These are phyloP conservation scores for Apiosordaria backusii DNA, from an alignment of 495 filamentous ascomycete species.

Conservation along the genomic window DNA sequence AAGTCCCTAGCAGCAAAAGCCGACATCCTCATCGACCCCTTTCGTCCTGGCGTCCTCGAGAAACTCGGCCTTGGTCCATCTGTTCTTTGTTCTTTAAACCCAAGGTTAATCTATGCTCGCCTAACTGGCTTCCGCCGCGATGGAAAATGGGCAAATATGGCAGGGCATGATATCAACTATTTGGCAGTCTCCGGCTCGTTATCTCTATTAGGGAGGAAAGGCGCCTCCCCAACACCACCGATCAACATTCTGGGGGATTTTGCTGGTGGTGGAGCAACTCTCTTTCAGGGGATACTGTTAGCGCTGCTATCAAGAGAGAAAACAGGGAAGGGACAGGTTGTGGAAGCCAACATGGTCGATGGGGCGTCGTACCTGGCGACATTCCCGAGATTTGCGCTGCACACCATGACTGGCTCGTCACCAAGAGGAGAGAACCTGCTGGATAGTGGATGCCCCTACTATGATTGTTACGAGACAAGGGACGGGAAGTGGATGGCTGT, in stretches of 20 bases:
- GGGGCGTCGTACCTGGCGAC: constrained; percentile 73
- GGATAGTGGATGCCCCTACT: constrained; percentile 82
- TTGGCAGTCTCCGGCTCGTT: constrained; percentile 82
- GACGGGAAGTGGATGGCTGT: constrained; percentile 86
- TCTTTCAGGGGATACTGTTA: constrained; percentile 66
- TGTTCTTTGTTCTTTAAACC: constrained; percentile 60
- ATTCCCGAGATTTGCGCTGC: constrained; percentile 63
- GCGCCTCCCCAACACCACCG: constrained; percentile 70
- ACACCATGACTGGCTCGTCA: constrained; percentile 55
- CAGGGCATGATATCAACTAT: constrained; percentile 98
- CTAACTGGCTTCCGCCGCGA: constrained; percentile 88
- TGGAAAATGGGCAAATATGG: constrained; percentile 80
- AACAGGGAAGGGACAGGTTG: constrained; percentile 74
- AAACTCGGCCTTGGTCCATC: constrained; percentile 71
- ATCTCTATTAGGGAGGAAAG: constrained; percentile 65
- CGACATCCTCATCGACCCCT: constrained; percentile 89
- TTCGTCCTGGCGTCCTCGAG: constrained; percentile 85
- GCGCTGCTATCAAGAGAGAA: constrained; percentile 54
- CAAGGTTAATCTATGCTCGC: constrained; percentile 74
- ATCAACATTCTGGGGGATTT: constrained; percentile 87
- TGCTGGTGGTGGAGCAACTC: constrained; percentile 79
- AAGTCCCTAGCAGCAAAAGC: constrained; percentile 57
- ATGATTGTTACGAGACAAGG: constrained; percentile 80
- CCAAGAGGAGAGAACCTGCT: constrained; percentile 72
- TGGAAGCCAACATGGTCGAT: constrained; percentile 97